Evolutionary conservation across 768 basidiomycete species (phyloP).

Genomic region (Polyporus arcularius): DNA sequence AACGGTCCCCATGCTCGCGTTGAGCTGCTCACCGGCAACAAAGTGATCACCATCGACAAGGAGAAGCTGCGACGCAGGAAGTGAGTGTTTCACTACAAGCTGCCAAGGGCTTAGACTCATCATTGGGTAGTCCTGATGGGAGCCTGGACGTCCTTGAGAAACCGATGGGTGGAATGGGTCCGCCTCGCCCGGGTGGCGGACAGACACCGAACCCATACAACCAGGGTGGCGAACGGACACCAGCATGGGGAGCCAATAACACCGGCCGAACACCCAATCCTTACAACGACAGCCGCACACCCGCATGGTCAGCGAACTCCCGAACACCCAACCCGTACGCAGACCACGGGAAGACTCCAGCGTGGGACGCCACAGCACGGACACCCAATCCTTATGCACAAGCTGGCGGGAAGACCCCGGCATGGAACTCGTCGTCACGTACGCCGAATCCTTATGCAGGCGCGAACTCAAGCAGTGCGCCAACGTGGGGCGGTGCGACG

Average conservation of each 20-base stretch:
- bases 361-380: constrained; percentile 49
- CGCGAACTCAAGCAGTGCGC: constrained; percentile 15
- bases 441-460: constrained; percentile 49
- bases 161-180: constrained; percentile 33
- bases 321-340: constrained; percentile 57
- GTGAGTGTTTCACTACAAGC: constrained; percentile 44
- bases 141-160: constrained; percentile 52
- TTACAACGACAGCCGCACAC: constrained; percentile 49
- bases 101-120: neutral
- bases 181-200: constrained; percentile 34
- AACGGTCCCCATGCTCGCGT: constrained; percentile 87
- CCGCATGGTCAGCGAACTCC: constrained; percentile 49
- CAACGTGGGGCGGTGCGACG: constrained; percentile 24
- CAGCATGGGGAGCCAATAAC: constrained; percentile 34
- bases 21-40: constrained; percentile 88
- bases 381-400: constrained; percentile 58
- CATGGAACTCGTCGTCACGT: constrained; percentile 47
- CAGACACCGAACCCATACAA: constrained; percentile 74
- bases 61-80: constrained; percentile 70
- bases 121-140: constrained; percentile 33
- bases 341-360: constrained; percentile 51
- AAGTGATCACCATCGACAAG: constrained; percentile 85
- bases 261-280: constrained; percentile 77
- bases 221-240: constrained; percentile 43
- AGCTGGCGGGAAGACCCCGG: constrained; percentile 48